Percentiles rank a stretch among this genome's conserved stretches.
Evolutionary conservation across 2,329 filamentous ascomycete species (phyloP).

Genomic region (Zymoseptoria ardabiliae): DNA sequence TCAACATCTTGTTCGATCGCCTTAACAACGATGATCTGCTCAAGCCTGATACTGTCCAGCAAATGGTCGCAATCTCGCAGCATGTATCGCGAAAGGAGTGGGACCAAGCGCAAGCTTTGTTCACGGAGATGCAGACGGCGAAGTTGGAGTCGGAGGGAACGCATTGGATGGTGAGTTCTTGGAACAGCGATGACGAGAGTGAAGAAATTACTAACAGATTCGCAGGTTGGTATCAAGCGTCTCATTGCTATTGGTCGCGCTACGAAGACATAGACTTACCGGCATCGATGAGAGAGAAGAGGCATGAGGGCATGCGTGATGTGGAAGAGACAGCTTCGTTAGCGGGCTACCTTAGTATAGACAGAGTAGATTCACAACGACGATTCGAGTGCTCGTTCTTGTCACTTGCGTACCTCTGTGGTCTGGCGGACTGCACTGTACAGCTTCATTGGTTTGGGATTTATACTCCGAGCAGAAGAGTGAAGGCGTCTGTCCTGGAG

Average conservation of each 20-base stretch:
- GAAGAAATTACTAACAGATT: constrained; percentile 4
- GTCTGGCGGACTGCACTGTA: too few relatives aligned
- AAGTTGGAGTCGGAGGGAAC: constrained; percentile 42
- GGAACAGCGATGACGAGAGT: not conserved
- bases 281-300: not conserved
- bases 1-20: constrained; percentile 89
- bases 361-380: not conserved
- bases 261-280: constrained; percentile 18
- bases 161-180: constrained; percentile 44
- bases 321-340: not conserved
- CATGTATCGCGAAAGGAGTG: constrained; percentile 37
- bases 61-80: constrained; percentile 51
- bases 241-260: constrained; percentile 34
- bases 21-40: constrained; percentile 92
- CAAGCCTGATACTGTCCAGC: constrained; percentile 66
- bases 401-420: too few relatives aligned
- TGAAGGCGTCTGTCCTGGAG: too few relatives aligned
- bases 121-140: constrained; percentile 41
- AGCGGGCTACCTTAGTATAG: not conserved
- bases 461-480: too few relatives aligned
- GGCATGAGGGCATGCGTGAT: not conserved
- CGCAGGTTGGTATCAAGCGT: constrained; percentile 33
- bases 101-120: constrained; percentile 38
- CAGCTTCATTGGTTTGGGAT: too few relatives aligned
- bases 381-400: not conserved